Conservation (phyloP, 2,329 filamentous ascomycete species). For the Bipolaris sorokiniana region DNA sequence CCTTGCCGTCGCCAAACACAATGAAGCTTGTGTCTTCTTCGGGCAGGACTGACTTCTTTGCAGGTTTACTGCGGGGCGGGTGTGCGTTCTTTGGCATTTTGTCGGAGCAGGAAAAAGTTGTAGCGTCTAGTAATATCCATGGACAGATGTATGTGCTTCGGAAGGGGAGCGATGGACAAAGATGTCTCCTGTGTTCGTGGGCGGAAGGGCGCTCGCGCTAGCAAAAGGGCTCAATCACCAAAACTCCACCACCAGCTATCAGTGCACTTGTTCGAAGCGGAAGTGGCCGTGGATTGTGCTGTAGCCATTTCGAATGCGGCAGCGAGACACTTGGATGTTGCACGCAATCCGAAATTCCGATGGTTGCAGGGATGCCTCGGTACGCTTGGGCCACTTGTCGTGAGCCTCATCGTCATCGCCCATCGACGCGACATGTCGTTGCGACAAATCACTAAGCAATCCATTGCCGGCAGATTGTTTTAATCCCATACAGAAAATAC, state of each 20-base stretch:
- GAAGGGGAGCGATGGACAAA: conserved; percentile 2
- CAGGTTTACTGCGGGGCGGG: conserved; percentile 50
- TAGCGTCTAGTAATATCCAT: conserved; percentile 12
- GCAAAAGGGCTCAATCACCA: conserved; percentile 24
- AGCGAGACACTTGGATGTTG: conserved; percentile 2
- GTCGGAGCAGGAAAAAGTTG: neutral
- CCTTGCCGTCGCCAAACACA: conserved; percentile 55
- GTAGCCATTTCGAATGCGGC: conserved; percentile 13
- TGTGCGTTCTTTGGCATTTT: conserved; percentile 59
- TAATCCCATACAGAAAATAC: neutral
- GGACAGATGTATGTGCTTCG: conserved; percentile 2
- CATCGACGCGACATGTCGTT: neutral
- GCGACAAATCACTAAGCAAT: neutral
- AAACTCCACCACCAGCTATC: neutral
- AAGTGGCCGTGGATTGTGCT: neutral
- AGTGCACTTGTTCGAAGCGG: no score
- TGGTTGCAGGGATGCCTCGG: conserved; percentile 20
- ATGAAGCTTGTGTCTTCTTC: conserved; percentile 58
- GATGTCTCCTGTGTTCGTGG: conserved; percentile 12
- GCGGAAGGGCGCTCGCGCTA: conserved; percentile 26
- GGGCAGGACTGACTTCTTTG: conserved; percentile 52
- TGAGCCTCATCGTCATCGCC: conserved; percentile 11
- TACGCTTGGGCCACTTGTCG: conserved; percentile 17
- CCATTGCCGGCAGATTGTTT: no score
- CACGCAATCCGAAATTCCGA: conserved; percentile 22